Conservation (phyloP, 768 basidiomycete genomes). For the Trametes cingulata region DNA sequence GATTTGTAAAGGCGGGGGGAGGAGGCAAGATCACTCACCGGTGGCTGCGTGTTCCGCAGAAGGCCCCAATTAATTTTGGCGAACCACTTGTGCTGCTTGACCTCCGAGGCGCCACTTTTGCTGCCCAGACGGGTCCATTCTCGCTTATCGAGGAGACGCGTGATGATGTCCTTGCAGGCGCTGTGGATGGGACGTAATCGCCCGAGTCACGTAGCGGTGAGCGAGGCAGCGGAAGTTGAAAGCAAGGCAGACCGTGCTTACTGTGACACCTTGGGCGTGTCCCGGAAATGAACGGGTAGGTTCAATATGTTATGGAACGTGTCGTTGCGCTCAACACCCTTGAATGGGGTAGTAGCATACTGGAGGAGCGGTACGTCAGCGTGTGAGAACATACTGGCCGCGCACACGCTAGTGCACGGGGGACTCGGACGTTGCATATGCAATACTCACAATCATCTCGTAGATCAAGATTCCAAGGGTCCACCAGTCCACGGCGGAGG, state of each 20-base stretch:
- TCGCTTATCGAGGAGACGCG: constrained; percentile 87
- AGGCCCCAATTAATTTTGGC: constrained; percentile 95
- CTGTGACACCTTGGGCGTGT: constrained; percentile 76
- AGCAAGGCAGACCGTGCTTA: constrained; percentile 40
- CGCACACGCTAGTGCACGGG: constrained; percentile 8
- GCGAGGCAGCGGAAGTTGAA: constrained; percentile 5
- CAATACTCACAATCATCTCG: constrained; percentile 91
- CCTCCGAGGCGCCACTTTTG: constrained; percentile 94
- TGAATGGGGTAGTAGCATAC: constrained; percentile 99
- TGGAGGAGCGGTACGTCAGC: constrained; percentile 37
- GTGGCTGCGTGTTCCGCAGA: constrained; percentile 87
- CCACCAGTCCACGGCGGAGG: constrained; percentile 99
- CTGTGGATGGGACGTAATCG: constrained; percentile 42
- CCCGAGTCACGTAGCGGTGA: constrained; percentile 9
- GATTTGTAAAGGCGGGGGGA: neutral
- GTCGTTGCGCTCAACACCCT: constrained; percentile 90
- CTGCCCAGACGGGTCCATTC: constrained; percentile 88
- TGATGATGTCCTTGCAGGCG: constrained; percentile 84
- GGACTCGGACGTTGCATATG: neutral
- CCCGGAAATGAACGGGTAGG: constrained; percentile 83
- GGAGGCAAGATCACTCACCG: constrained; percentile 54
- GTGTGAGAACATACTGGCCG: neutral
- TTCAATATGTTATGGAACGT: constrained; percentile 96
- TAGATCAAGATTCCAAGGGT: constrained; percentile 97
- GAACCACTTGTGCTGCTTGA: constrained; percentile 99